Evolutionary conservation across 257 asterid genomes (phyloP).

Genomic region (Penstemon barbatus): DNA sequence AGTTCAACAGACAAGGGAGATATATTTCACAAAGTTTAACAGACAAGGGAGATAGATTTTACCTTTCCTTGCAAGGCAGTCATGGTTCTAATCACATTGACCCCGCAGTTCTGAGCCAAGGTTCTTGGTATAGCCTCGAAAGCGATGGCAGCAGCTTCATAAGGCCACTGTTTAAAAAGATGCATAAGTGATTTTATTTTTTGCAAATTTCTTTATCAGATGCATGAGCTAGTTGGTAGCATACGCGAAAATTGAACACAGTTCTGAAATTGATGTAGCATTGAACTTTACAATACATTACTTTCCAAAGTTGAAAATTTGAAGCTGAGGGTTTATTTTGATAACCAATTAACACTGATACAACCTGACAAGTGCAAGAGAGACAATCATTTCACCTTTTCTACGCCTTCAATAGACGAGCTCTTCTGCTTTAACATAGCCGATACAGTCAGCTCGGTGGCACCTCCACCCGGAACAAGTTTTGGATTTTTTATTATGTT

Average conservation of each 20-base stretch:
- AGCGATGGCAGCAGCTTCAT: constrained; percentile 98
- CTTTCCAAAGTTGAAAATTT: too few relatives aligned
- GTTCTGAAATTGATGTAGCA: too few relatives aligned
- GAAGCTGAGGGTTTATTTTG: too few relatives aligned
- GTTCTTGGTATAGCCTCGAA: constrained; percentile 98
- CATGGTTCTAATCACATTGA: constrained; percentile 90
- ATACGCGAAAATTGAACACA: too few relatives aligned
- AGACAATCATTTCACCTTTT: constrained; percentile 53
- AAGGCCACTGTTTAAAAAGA: constrained; percentile 74
- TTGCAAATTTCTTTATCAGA: background rate
- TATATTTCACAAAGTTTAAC: too few relatives aligned
- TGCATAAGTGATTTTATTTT: background rate
- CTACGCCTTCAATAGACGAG: constrained; percentile 87
- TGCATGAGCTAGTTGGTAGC: too few relatives aligned
- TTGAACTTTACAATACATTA: too few relatives aligned
- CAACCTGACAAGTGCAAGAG: background rate
- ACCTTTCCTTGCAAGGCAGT: constrained; percentile 97
- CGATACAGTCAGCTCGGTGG: constrained; percentile 92
- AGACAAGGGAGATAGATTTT: too few relatives aligned
- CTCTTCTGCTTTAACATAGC: constrained; percentile 87
- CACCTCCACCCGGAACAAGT: constrained; percentile 99
- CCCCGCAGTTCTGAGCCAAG: constrained; percentile 97
- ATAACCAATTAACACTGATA: background rate
- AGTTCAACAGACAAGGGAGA: too few relatives aligned
- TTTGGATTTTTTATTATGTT: constrained; percentile 89